Conservation (phyloP, 768 basidiomycete genomes). For the Kwoniella shandongensis region DNA sequence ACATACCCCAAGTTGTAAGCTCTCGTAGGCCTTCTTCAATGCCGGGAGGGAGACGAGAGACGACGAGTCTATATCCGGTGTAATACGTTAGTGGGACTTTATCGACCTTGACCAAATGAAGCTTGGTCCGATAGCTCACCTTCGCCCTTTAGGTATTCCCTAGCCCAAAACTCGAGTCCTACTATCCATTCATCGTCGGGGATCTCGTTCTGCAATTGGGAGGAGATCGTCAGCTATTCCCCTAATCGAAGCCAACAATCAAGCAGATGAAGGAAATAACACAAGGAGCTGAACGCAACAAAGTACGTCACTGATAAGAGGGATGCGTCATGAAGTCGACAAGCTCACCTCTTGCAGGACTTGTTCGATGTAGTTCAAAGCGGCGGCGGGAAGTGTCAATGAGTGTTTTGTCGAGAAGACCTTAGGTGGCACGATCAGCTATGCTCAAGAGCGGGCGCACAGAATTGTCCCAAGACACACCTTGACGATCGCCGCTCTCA, state of each 20-base stretch:
- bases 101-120: not conserved
- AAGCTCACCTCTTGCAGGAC: slow-evolving; percentile 43
- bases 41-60: slow-evolving; percentile 48
- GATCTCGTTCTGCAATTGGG: slow-evolving; percentile 40
- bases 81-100: not conserved
- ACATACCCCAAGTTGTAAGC: slow-evolving; percentile 44
- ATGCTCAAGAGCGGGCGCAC: not conserved
- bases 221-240: not conserved
- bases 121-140: slow-evolving; percentile 28
- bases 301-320: too few species aligned
- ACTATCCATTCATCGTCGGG: slow-evolving; percentile 47
- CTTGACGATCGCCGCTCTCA: slow-evolving; percentile 48
- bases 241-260: too few species aligned
- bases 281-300: too few species aligned
- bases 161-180: slow-evolving; percentile 51
- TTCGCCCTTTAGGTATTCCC: slow-evolving; percentile 52
- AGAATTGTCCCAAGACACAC: slow-evolving; percentile 19
- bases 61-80: slow-evolving; percentile 38
- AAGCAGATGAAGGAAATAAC: not conserved
- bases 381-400: slow-evolving; percentile 48
- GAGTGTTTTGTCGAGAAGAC: slow-evolving; percentile 53
- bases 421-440: slow-evolving; percentile 18
- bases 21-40: slow-evolving; percentile 50
- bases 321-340: not conserved
- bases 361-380: slow-evolving; percentile 48